Percentiles rank a stretch among this genome's conserved stretches.
Evolutionary conservation across 208 protist genomes (phyloP).

Genomic region (Angomonas ambiguus): DNA sequence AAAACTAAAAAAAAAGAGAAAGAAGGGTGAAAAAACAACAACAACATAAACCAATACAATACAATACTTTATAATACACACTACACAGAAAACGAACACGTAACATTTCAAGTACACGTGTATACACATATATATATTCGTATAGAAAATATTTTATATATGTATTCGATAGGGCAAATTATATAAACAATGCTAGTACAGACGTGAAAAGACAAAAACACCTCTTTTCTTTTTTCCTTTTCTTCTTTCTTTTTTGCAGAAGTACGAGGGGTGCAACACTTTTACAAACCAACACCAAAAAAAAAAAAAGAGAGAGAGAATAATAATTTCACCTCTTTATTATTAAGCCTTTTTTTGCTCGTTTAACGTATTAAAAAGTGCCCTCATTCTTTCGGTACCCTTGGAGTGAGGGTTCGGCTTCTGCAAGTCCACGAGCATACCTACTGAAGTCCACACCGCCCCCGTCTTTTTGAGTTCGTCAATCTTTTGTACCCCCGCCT

Average conservation of each 20-base stretch:
- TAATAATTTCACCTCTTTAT: slow-evolving; percentile 4
- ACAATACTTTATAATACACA: slow-evolving; percentile 14
- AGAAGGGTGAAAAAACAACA: not conserved
- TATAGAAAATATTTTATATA: slow-evolving; percentile 6
- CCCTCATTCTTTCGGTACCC: slow-evolving; percentile 78
- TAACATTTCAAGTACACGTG: not conserved
- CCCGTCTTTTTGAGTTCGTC: slow-evolving; percentile 54
- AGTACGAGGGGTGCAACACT: slow-evolving; percentile 3
- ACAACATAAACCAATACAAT: slow-evolving; percentile 10
- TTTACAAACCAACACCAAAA: slow-evolving; percentile 10
- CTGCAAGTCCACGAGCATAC: slow-evolving; percentile 63
- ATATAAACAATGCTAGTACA: not conserved
- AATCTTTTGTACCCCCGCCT: slow-evolving; percentile 34
- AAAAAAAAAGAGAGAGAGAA: slow-evolving; percentile 9
- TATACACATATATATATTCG: slow-evolving; percentile 9
- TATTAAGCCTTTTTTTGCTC: not conserved
- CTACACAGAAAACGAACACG: not conserved
- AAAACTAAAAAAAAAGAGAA: not conserved
- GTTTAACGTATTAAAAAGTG: slow-evolving; percentile 46
- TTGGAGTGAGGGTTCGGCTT: slow-evolving; percentile 80
- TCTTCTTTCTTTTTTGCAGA: not conserved
- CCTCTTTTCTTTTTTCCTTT: not conserved
- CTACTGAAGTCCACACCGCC: slow-evolving; percentile 67
- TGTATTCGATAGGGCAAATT: not conserved
- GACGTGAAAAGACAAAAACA: not conserved